Base-by-base conservation (phyloP, 768 basidiomycete species). In the Steccherinum ochraceum region DNA sequence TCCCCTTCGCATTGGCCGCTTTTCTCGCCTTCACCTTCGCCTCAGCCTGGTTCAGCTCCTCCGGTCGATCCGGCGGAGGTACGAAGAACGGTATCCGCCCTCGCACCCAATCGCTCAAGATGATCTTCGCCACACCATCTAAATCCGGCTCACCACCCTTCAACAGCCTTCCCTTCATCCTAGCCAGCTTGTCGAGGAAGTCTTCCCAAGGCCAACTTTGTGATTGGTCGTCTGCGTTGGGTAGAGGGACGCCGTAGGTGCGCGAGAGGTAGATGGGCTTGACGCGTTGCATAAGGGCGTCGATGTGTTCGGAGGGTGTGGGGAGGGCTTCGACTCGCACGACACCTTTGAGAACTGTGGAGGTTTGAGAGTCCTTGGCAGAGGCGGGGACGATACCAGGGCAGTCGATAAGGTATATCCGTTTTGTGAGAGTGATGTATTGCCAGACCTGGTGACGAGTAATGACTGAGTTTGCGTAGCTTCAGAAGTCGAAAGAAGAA, bases 391-490 rank as follows among this genome's bases (percentile, higher is more conserved):
- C 96, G 67, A 98, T 90, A 45, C 96, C 96, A 24, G 96, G 96
- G 65, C 96, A 99, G 70, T 99, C 96, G 72, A 99, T 97, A 58
- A 99, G 86, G 74, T 97, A 99, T 65, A 99, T 99, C 49, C 89
- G 81, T 56, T 87, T 82, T 53, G 94, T 99, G 40, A 99, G 74
- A 24, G 93, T 94, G 72, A 99, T 97, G 69, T 99, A 99, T 78
- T 99, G 95, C 96, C 96, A 99, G 58, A 98, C 94, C 69, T 69
- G 50, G 13, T 11, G 10, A 19, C 12, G 16, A 2, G 12, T 12
- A 50, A 30, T 20, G 43, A 5, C 18, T 4, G 46, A 20, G 18
- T 2, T 10, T 43, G 12, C 2, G 16, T 2, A 23, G 2, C 4
- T 25, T 16, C 2, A 10, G 5, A 40, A 10, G n/a, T 3, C 18